Base-by-base conservation (phyloP, 352 stramenopile species). In the Phytophthora niederhauseri region DNA sequence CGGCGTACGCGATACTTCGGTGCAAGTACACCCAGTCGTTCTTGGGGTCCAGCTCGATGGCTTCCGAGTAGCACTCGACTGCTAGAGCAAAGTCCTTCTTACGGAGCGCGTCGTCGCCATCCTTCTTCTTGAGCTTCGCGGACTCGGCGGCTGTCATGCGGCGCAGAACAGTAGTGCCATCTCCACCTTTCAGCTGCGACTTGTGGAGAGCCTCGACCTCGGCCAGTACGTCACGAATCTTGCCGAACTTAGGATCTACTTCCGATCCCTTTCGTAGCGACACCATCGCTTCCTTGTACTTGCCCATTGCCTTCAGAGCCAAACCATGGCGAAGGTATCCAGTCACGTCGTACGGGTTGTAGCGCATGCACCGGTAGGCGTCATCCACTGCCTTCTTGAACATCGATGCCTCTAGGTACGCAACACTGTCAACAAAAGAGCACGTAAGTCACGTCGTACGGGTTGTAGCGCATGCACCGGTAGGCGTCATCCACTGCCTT, bases 281-380 rank as follows among this genome's bases (percentile, higher is more conserved):
- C 6, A 75, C 73, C 11, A 94, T 77, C 3, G 87, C 84, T 54
- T 95, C 87, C 24, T 78, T 83, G 72, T 92, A 95, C 45, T 85
- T 81, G 2, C 83, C 82, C 63, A 97, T 70, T 12, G 82, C 76
- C 70, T 97, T 98, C 49, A 98, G 75, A 12, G 94, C 96, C 15
- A 97, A 87, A 14, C 94, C 96, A 30, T 98, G 82, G 46, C 94
- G 93, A 65, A 98, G 91, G 72, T 99, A 99, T 8, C 84, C 87
- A 80, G 52, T 98, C 24, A 97, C 92, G 63, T 98, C 97, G 58
- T 94, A 92, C 20, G 93, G 94, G 63, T 98, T 97, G 48, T 97
- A 96, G 41, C 93, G 86, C 72, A 98, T 97, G 57, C 93, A 98
- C 6, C 82, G 81, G 22, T 91, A 85, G 15, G 83, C 91, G 46